Evolutionary conservation across 108 stramenopile genomes (phyloP), one percentile per base, ranked within the genome.

Genomic region (Cyclostephanos tholiformis): DNA sequence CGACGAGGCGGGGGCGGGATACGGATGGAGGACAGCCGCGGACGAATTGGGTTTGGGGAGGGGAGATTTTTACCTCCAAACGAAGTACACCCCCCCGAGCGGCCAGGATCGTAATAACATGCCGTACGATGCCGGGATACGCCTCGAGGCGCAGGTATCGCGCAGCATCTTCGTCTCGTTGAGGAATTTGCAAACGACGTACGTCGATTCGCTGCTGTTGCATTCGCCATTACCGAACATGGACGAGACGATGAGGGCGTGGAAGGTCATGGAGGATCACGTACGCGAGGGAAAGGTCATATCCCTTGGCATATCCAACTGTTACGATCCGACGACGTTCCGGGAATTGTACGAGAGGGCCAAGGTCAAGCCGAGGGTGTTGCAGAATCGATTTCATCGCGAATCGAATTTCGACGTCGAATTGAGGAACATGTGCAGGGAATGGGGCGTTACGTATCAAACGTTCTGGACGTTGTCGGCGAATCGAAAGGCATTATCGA

Each of bases 351-450:
- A 85, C 68, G 17, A 74, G 65, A 61, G 84, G 48, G 92, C 94
- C 1, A 51, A 72, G n/a, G 76, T 91, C 74, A 95, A 94, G 83
- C 94, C 94, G 22, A 59, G 71, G 19, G 89, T 95, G 17, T 49
- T 95, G 10, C 96, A 97, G 59, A 97, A 97, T 85, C 82, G 96
- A 4, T 95, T 97, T 61, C 90, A 95, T 64, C 66, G 66, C 2
- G 67, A 89, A 8, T 77, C 89, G 12, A 70, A 83, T 46, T 97
- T 90, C 61, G 96, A 97, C 67, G 76, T 77, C 25, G 85, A 92
- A 29, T 65, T 97, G 25, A 76, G 96, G 46, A 27, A 68, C 2
- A 88, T 85, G 39, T 90, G 87, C 66, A 19, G 60, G 7, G 27
- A 60, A 26, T 52, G 75, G 2, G 82, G 74, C 19, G 71, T 90